phyloP scores from a whole-genome alignment of 352 stramenopile species.

The Phytophthora brassicae region DNA sequence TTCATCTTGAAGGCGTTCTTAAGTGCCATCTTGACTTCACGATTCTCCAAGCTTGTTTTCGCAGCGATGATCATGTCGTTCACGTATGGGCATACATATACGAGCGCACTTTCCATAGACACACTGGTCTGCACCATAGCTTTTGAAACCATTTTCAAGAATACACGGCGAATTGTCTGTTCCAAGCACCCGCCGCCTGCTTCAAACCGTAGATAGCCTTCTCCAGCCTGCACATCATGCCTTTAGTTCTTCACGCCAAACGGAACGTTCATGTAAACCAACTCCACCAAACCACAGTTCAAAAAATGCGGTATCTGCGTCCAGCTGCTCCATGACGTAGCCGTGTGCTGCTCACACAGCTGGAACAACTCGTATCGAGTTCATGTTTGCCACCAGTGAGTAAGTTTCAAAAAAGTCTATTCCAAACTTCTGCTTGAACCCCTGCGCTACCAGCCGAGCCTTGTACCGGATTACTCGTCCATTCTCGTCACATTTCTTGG shows the following conservation, averaged over 20 bases:
- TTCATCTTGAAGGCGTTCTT: slow-evolving; percentile 19
- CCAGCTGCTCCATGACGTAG: slow-evolving; percentile 30
- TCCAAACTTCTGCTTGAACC: slow-evolving; percentile 35
- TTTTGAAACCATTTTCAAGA: slow-evolving; percentile 18
- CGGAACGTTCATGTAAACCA: no score
- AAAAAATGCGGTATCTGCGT: slow-evolving; percentile 41
- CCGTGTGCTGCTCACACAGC: background rate
- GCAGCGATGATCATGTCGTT: slow-evolving; percentile 13
- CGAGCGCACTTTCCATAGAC: slow-evolving; percentile 22
- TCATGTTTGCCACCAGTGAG: slow-evolving; percentile 37
- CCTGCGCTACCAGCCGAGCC: slow-evolving; percentile 31
- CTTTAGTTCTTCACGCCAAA: no score
- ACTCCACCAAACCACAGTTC: no score
- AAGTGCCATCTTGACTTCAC: slow-evolving; percentile 11
- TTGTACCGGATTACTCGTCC: slow-evolving; percentile 37
- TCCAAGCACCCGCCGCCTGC: no score
- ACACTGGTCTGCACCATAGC: slow-evolving; percentile 18
- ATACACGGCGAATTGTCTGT: no score
- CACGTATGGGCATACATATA: slow-evolving; percentile 13
- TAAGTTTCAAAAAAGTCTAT: slow-evolving; percentile 33
- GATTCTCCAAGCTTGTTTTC: slow-evolving; percentile 3
- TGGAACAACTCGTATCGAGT: slow-evolving; percentile 31
- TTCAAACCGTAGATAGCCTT: no score
- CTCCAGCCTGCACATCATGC: no score
- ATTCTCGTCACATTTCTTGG: slow-evolving; percentile 32